Conservation (phyloP, 495 filamentous ascomycete species). For the Pseudevernia furfuracea region DNA sequence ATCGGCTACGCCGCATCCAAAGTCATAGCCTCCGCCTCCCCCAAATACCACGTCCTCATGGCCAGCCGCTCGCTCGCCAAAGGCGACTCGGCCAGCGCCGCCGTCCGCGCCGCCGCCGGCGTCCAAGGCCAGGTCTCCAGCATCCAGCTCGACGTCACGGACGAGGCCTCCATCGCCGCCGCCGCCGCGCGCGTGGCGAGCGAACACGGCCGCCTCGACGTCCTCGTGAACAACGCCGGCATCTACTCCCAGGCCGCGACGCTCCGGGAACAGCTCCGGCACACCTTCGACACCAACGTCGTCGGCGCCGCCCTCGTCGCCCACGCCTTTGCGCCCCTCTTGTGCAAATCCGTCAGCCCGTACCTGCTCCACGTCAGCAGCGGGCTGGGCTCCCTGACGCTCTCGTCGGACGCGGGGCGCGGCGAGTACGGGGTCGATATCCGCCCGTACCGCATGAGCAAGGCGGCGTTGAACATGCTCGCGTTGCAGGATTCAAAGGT, state of each 20-base stretch:
- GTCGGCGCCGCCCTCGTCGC: slow-evolving; percentile 30
- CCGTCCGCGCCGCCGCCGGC: neutral
- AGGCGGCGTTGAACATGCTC: slow-evolving; percentile 31
- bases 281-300: slow-evolving; percentile 32
- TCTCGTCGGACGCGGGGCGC: neutral
- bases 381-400: slow-evolving; percentile 24
- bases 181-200: slow-evolving; percentile 27
- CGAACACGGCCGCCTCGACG: slow-evolving; percentile 30
- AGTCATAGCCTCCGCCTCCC: slow-evolving; percentile 11
- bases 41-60: slow-evolving; percentile 14
- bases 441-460: slow-evolving; percentile 25
- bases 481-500: slow-evolving; percentile 14
- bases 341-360: slow-evolving; percentile 27
- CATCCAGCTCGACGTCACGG: slow-evolving; percentile 33
- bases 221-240: slow-evolving; percentile 33
- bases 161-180: slow-evolving; percentile 24
- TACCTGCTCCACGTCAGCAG: slow-evolving; percentile 30
- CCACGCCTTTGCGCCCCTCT: slow-evolving; percentile 27
- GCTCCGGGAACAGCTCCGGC: slow-evolving; percentile 16
- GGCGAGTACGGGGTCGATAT: neutral
- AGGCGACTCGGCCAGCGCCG: slow-evolving; percentile 8
- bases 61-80: slow-evolving; percentile 7
- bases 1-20: slow-evolving; percentile 18
- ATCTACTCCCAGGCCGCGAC: slow-evolving; percentile 2
- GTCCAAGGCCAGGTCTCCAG: slow-evolving; percentile 13